These are phyloP conservation scores for Geotrichum klebahnii DNA, from an alignment of 1,139 yeast species.

Conservation along the genomic window DNA sequence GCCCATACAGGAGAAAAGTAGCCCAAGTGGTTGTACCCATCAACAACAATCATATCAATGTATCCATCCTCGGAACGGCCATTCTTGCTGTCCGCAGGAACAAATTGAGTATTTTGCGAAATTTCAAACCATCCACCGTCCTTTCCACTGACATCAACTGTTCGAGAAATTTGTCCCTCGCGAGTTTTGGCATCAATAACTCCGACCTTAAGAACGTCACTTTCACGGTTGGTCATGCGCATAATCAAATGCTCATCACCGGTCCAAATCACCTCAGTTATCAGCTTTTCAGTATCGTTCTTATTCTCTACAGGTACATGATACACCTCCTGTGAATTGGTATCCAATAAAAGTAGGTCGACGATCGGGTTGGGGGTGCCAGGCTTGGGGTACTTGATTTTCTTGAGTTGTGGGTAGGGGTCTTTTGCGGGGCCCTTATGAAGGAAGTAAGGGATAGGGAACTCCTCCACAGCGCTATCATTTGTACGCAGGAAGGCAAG, in stretches of 20 bases:
- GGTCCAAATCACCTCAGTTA: slow-evolving; percentile 75
- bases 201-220: slow-evolving; percentile 56
- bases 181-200: slow-evolving; percentile 47
- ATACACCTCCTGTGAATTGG: slow-evolving; percentile 37
- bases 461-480: slow-evolving; percentile 65
- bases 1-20: slow-evolving; percentile 52
- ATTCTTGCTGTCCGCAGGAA: slow-evolving; percentile 54
- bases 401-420: slow-evolving; percentile 55
- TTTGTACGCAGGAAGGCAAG: slow-evolving; percentile 64
- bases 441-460: slow-evolving; percentile 61
- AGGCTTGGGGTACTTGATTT: slow-evolving; percentile 83
- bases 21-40: slow-evolving; percentile 66
- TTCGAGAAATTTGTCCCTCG: slow-evolving; percentile 44
- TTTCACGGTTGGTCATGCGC: slow-evolving; percentile 68
- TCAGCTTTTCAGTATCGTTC: slow-evolving; percentile 45
- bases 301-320: slow-evolving; percentile 31
- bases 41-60: slow-evolving; percentile 65
- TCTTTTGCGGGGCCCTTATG: slow-evolving; percentile 37
- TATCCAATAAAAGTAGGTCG: slow-evolving; percentile 46
- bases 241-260: slow-evolving; percentile 52
- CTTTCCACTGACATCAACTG: slow-evolving; percentile 49
- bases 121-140: slow-evolving; percentile 75
- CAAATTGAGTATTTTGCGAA: slow-evolving; percentile 61
- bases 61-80: slow-evolving; percentile 53
- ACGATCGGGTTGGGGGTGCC: slow-evolving; percentile 71